These are phyloP conservation scores for Skeletonema tropicum DNA, from an alignment of 108 stramenopile genomes.

Conservation along the genomic window DNA sequence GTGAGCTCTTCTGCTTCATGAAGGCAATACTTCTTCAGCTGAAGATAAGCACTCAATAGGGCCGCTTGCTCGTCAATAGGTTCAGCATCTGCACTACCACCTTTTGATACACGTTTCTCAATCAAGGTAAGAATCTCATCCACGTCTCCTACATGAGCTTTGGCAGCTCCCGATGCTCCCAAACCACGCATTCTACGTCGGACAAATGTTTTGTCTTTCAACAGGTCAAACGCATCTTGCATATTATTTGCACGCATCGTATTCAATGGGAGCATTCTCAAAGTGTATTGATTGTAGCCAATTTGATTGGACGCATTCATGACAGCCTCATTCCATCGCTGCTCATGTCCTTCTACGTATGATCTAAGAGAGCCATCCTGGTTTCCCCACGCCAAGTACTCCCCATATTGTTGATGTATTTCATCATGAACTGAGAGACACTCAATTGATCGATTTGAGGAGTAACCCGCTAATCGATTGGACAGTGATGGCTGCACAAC, in stretches of 20 bases:
- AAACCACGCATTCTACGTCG: slow-evolving; percentile 34
- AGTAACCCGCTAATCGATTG: not conserved
- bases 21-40: slow-evolving; percentile 40
- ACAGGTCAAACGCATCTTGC: slow-evolving; percentile 45
- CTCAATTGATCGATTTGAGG: slow-evolving; percentile 36
- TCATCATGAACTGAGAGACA: slow-evolving; percentile 47
- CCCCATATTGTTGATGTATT: slow-evolving; percentile 58
- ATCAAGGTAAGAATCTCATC: slow-evolving; percentile 50
- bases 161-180: slow-evolving; percentile 42
- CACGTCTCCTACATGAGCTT: slow-evolving; percentile 44
- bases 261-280: slow-evolving; percentile 49
- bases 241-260: slow-evolving; percentile 42
- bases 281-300: slow-evolving; percentile 36
- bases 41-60: slow-evolving; percentile 35
- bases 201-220: slow-evolving; percentile 55
- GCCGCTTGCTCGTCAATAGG: slow-evolving; percentile 47
- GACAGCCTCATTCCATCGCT: slow-evolving; percentile 47
- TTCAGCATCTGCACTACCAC: slow-evolving; percentile 14
- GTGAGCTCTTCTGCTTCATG: slow-evolving; percentile 34
- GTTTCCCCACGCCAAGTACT: slow-evolving; percentile 40
- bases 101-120: slow-evolving; percentile 20
- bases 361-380: slow-evolving; percentile 19
- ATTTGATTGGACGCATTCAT: slow-evolving; percentile 18
- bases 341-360: slow-evolving; percentile 19
- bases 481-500: slow-evolving; percentile 1